Evolutionary conservation across 2,329 filamentous ascomycete genomes (phyloP).

Genomic region (Parafenestella ontariensis): DNA sequence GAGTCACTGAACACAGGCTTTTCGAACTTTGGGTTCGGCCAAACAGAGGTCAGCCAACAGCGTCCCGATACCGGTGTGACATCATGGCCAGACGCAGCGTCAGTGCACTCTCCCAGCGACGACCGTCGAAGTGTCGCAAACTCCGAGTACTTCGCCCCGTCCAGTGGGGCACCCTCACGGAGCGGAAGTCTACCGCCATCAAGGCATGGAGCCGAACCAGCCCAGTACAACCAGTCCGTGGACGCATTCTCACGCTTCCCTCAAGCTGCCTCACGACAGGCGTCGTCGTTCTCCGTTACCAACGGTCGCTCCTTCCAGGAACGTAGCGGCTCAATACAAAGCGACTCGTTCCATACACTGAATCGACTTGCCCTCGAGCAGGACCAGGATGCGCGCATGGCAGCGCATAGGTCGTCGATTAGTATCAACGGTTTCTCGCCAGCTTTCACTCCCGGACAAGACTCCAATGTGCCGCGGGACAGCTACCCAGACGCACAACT

Average conservation of each 20-base stretch:
- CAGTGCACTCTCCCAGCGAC: slow-evolving; percentile 52
- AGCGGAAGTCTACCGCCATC: slow-evolving; percentile 65
- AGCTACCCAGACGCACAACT: slow-evolving; percentile 33
- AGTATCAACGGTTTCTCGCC: slow-evolving; percentile 37
- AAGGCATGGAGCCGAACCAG: slow-evolving; percentile 55
- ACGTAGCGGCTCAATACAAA: slow-evolving; percentile 49
- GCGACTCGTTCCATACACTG: slow-evolving; percentile 48
- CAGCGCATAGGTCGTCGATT: slow-evolving; percentile 42
- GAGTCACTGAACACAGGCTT: slow-evolving; percentile 45
- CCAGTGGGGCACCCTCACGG: slow-evolving; percentile 57
- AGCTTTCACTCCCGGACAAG: slow-evolving; percentile 31
- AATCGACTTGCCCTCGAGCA: slow-evolving; percentile 44
- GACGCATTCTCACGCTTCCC: slow-evolving; percentile 38
- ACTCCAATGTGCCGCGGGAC: slow-evolving; percentile 32
- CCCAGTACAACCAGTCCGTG: slow-evolving; percentile 39
- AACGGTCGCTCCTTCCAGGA: slow-evolving; percentile 49
- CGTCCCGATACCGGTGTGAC: slow-evolving; percentile 35
- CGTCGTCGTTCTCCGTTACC: slow-evolving; percentile 58
- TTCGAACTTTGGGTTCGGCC: slow-evolving; percentile 41
- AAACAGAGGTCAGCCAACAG: slow-evolving; percentile 36
- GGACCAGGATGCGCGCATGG: slow-evolving; percentile 41
- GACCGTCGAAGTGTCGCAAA: slow-evolving; percentile 50
- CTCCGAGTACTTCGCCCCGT: slow-evolving; percentile 54
- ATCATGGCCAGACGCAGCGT: slow-evolving; percentile 45
- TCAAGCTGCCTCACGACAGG: slow-evolving; percentile 52